Conservation (phyloP, 768 basidiomycete genomes). For the Mycena venus region DNA sequence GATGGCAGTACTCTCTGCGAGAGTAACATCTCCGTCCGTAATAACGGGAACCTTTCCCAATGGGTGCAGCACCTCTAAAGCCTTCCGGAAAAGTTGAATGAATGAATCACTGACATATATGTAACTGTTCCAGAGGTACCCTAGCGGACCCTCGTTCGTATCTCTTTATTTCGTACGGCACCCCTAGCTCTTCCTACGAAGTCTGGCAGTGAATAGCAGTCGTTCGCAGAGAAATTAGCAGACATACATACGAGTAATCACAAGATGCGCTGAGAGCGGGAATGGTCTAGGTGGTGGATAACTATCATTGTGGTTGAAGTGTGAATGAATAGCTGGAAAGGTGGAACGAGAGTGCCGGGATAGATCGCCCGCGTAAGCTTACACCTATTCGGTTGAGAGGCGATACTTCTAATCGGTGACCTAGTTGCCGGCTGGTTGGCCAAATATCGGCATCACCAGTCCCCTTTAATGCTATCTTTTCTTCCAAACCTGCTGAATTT, state of each 20-base stretch:
- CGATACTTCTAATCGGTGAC: too few species aligned
- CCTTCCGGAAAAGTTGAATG: conserved; percentile 7
- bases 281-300: conserved; percentile 62
- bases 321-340: too few species aligned
- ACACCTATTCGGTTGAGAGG: too few species aligned
- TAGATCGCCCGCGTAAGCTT: too few species aligned
- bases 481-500: too few species aligned
- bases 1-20: conserved; percentile 58
- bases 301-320: conserved; percentile 29
- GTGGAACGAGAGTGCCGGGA: too few species aligned
- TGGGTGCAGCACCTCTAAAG: conserved; percentile 49
- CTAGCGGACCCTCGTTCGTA: conserved; percentile 46
- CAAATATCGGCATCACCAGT: too few species aligned
- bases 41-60: conserved; percentile 63
- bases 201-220: background rate
- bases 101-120: background rate
- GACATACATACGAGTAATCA: conserved; percentile 54
- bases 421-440: too few species aligned
- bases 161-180: conserved; percentile 58
- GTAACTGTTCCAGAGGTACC: background rate
- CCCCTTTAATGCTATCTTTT: too few species aligned
- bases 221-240: background rate
- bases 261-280: conserved; percentile 62
- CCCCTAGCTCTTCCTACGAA: conserved; percentile 63
- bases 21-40: conserved; percentile 58